Percentiles rank a stretch among this genome's conserved stretches.
Conservation (phyloP, 176 grass and related monocot genomes). For the Thinopyrum elongatum region DNA sequence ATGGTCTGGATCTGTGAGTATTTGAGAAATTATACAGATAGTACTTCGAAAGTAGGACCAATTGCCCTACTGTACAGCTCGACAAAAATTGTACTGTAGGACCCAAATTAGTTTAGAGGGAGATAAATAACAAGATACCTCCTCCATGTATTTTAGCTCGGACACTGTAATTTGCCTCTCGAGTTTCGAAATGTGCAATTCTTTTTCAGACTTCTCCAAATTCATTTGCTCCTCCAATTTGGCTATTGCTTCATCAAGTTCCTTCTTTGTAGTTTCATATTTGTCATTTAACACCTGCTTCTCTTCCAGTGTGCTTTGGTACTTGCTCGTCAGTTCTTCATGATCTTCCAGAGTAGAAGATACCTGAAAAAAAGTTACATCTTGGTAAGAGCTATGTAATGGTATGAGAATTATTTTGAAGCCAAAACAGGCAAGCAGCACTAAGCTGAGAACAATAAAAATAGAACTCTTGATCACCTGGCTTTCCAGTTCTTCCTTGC, state of each 20-base stretch:
- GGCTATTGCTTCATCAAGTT: constrained; percentile 58
- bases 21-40: constrained; percentile 25
- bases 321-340: constrained; percentile 40
- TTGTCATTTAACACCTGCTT: constrained; percentile 59
- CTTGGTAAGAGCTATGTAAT: constrained; percentile 10
- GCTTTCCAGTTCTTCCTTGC: constrained; percentile 56
- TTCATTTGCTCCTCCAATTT: constrained; percentile 74
- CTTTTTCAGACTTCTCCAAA: constrained; percentile 68
- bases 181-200: constrained; percentile 80
- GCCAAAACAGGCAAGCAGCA: neutral
- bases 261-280: constrained; percentile 63
- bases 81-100: neutral
- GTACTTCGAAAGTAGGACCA: constrained; percentile 14
- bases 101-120: neutral
- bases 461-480: constrained; percentile 57
- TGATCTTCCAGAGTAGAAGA: constrained; percentile 56
- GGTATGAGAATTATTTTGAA: neutral
- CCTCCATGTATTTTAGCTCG: constrained; percentile 79
- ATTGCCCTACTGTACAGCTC: neutral
- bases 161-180: constrained; percentile 76
- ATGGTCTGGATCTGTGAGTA: constrained; percentile 73
- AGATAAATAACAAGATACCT: constrained; percentile 56
- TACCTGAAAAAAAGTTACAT: constrained; percentile 37
- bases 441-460: neutral
- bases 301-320: constrained; percentile 54